Evolutionary conservation across 805 yeast species (phyloP).

Genomic region (Candida hungchunana): DNA sequence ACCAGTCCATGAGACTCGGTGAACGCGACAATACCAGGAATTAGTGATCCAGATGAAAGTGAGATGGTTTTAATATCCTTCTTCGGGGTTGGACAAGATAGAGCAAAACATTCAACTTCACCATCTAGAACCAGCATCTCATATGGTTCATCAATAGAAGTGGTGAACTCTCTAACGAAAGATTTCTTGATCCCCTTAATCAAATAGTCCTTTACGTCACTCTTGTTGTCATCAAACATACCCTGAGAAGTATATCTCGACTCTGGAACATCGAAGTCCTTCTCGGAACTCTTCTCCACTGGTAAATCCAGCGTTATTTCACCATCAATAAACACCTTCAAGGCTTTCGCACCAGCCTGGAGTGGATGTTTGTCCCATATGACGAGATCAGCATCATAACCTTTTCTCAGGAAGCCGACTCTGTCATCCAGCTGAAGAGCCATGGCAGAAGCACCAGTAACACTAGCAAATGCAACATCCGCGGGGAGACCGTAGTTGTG

Average conservation of each 20-base stretch:
- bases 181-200: constrained; percentile 7
- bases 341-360: constrained; percentile 5
- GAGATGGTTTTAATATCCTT: not conserved
- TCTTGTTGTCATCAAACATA: not conserved
- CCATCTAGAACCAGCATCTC: constrained; percentile 5
- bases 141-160: not conserved
- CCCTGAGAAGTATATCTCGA: constrained; percentile 3
- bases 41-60: constrained; percentile 2
- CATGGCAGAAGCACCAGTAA: constrained; percentile 6
- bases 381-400: constrained; percentile 9
- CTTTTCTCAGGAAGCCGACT: constrained; percentile 7
- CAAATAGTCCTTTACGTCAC: not conserved
- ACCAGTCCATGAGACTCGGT: constrained; percentile 6
- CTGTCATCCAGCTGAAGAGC: constrained; percentile 7
- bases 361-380: constrained; percentile 9
- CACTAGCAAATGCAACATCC: constrained; percentile 7
- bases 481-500: constrained; percentile 9
- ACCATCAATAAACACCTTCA: constrained; percentile 9
- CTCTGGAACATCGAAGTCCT: constrained; percentile 1
- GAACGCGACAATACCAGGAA: constrained; percentile 6
- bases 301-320: constrained; percentile 4
- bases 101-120: constrained; percentile 6
- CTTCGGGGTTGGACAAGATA: constrained; percentile 2
- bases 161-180: not conserved
- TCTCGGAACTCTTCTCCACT: not conserved